Evolutionary conservation across 139 green algal genomes (phyloP), one percentile per base, ranked within the genome.

Genomic region (Chlorella vulgaris): DNA sequence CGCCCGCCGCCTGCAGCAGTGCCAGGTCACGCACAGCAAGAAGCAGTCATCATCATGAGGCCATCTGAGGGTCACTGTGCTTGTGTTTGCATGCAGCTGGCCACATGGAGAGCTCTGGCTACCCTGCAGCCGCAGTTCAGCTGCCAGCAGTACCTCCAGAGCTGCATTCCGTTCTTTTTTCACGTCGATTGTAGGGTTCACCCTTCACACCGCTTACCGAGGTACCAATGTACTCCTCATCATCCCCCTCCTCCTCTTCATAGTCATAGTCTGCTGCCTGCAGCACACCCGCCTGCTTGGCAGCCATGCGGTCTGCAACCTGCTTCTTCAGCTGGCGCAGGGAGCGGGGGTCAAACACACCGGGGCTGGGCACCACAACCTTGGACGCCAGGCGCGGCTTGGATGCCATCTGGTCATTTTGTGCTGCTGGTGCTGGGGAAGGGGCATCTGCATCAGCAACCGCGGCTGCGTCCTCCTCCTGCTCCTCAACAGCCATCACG

Each of bases 321-420:
- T 80, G 55, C 26, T 39, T 36, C 3, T 40, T 39, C 58, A 80
- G 74, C 74, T 80, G 74, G 38, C 74, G 74, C 58, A 80, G 58
- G 1, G 74, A 80, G 7, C 74, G 29, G 58, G 74, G 74, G 58
- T 80, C 74, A 39, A 47, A 80, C 22, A 18, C 38, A 35, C 33
- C 43, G 4, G 74, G 74, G 39, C 58, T 71, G 74, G 74, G 53
- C 73, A 79, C 38, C 39, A 69, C 74, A 26, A 80, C 74, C 74
- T 80, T 80, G 55, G 58, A 71, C 28, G 42, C 26, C 29, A 80
- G 13, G 39, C 58, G 58, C 4, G 74, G 36, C 69, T 63, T 38
- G 29, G 43, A n/a, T 31, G 58, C 15, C 24, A 58, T 10, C 47
- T 10, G n/a, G n/a, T n/a, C n/a, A n/a, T n/a, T n/a, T n/a, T n/a